Conservation (phyloP, 2,329 filamentous ascomycete species). For the Aureobasidium mangrovei region DNA sequence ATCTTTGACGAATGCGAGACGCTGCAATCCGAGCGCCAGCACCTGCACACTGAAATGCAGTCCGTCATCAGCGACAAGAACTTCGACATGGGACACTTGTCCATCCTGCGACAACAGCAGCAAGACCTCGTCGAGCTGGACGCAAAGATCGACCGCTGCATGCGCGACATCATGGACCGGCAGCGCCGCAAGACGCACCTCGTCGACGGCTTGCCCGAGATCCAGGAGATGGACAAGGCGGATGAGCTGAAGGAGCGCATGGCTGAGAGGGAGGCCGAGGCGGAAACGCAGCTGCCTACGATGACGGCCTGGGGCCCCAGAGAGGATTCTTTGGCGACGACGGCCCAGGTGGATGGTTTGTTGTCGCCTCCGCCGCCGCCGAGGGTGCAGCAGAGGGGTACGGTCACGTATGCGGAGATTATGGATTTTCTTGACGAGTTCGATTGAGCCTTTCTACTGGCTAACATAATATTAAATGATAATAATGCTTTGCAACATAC, state of each 20-base stretch:
- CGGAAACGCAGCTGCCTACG: neutral
- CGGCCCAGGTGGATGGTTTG: neutral
- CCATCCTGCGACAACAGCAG: neutral
- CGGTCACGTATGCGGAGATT: neutral
- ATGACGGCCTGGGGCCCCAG: neutral
- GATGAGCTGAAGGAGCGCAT: neutral
- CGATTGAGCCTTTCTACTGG: neutral
- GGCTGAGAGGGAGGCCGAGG: neutral
- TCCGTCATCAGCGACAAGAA: neutral
- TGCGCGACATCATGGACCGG: neutral
- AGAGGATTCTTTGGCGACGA: neutral
- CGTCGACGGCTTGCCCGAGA: neutral
- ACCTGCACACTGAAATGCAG: neutral
- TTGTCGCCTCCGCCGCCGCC: neutral
- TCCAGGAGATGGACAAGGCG: conserved; percentile 5
- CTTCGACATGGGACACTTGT: neutral
- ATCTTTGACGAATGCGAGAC: neutral
- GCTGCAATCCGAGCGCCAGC: neutral
- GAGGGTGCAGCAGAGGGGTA: neutral
- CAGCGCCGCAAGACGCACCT: neutral
- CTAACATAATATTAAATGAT: no score
- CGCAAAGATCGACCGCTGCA: neutral
- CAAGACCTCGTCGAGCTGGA: neutral
- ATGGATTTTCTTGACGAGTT: conserved; percentile 9
- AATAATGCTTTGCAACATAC: no score